Evolutionary conservation across 2,329 filamentous ascomycete species (phyloP), one percentile per base, ranked within the genome.

Genomic region (Pseudopyrenochaeta lycopersici): DNA sequence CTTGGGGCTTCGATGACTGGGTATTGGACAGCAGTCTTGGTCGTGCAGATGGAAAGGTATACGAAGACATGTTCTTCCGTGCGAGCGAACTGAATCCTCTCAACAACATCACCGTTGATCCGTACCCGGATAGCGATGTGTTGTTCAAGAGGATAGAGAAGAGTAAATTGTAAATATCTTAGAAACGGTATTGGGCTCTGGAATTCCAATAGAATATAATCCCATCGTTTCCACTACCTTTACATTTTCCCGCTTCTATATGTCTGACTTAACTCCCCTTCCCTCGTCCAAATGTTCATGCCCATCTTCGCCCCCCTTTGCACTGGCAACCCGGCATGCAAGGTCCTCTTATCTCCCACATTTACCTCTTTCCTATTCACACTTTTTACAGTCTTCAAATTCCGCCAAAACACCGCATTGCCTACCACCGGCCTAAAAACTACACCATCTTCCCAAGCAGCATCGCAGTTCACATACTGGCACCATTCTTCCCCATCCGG

Each of bases 1-100:
- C 87, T 0, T 92, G 90, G 90, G 84, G 85, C 55, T 90, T 92
- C 76, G 86, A 89, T 1, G 90, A 92, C 70, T 92, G 88, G 88
- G 88, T 90, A 64, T 82, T 92, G 2, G 89, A 92, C 70, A 88
- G 84, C 64, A 86, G 85, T 52, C 73, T 92, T 33, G 90, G 90
- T 1, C 80, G 89, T 1, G 84, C 84, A 38, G 90, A 92, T 56
- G 90, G 90, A 17, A 87, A 89, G 65, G 90, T 92, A 1, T 92
- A 92, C 63, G 88, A 90, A 72, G 90, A 92, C 64, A 81, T 92
- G 79, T 92, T 92, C 77, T 80, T 87, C 66, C 79, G 90, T 12
- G 90, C 90, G 0, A 88, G 85, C 56, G 83, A 90, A 78, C 76
- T 89, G 64, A 92, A 92, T 67, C 90, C 90, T 1, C 77, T 92